Base-by-base conservation (phyloP, 495 filamentous ascomycete species). In the Amniculicola lignicola region DNA sequence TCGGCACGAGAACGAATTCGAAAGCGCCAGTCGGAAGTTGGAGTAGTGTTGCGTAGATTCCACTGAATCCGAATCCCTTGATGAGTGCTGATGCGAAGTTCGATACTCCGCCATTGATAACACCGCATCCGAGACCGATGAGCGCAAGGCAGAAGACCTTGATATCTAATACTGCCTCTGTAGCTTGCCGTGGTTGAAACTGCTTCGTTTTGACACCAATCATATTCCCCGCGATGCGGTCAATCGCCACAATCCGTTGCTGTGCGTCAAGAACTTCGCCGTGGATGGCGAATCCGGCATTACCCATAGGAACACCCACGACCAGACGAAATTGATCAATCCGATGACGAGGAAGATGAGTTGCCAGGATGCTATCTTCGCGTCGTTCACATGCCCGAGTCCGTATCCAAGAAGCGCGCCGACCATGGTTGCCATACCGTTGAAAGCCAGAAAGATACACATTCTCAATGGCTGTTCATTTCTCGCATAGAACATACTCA, bases 41-140 rank as follows among this genome's bases (percentile, higher is more conserved):
- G 61, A 82, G 66, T 5, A 77, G 66, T 0, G 76, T 75, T 40
- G 76, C 76, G 10, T 67, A 67, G 22, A 77, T 68, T 0, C 79
- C 80, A 0, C 73, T 75, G 57, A 79, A 85, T 1, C 82, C 81
- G 46, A 83, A 82, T 0, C 82, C 80, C 54, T 84, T 66, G 53
- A 85, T 83, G 41, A 85, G 80, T 15, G 84, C 69, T 0, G 78
- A 81, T 16, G 79, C 79, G 45, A 85, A 85, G 38, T 82, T 84
- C 3, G 73, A 76, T 35, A 87, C 79, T 1, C 75, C 75, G 41
- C 77, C 77, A 54, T 80, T 79, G 3, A 76, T 74, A 38, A 78
- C 71, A 55, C 77, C 77, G 51, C 74, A 75, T 5, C 80, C 77
- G 0, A 80, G 72, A 53, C 82, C 85, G 58, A 86, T 74, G 15